Conservation (phyloP, 805 yeast species). For the Starmerella bombicola region DNA sequence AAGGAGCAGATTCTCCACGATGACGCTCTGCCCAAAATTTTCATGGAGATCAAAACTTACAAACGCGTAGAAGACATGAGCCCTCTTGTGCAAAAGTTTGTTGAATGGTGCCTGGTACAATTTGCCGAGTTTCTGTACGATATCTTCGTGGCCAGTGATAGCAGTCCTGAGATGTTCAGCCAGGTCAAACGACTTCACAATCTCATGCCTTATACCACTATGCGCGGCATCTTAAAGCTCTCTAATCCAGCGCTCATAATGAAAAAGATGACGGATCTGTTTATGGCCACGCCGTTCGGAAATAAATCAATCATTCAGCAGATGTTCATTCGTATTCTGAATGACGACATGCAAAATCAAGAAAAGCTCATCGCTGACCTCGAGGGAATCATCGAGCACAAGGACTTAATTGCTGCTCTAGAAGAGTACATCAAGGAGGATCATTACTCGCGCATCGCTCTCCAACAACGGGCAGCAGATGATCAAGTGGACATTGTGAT, state of each 20-base stretch:
- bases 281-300: conserved; percentile 69
- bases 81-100: conserved; percentile 52
- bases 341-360: conserved; percentile 61
- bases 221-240: conserved; percentile 62
- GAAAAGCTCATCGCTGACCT: conserved; percentile 41
- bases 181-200: conserved; percentile 62
- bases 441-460: conserved; percentile 23
- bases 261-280: conserved; percentile 65
- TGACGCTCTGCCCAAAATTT: conserved; percentile 47
- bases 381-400: conserved; percentile 30
- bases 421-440: conserved; percentile 19
- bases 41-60: conserved; percentile 52
- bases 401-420: conserved; percentile 21
- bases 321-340: conserved; percentile 56
- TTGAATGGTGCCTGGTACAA: conserved; percentile 75
- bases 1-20: conserved; percentile 42
- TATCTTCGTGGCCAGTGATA: conserved; percentile 66
- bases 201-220: conserved; percentile 65
- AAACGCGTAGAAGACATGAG: conserved; percentile 45
- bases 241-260: conserved; percentile 82
- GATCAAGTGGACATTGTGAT: conserved; percentile 19
- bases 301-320: conserved; percentile 57
- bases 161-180: conserved; percentile 59
- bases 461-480: conserved; percentile 24
- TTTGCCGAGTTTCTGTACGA: conserved; percentile 76